Base-by-base conservation (phyloP, 2,329 filamentous ascomycete genomes). In the Fusarium sp. region DNA sequence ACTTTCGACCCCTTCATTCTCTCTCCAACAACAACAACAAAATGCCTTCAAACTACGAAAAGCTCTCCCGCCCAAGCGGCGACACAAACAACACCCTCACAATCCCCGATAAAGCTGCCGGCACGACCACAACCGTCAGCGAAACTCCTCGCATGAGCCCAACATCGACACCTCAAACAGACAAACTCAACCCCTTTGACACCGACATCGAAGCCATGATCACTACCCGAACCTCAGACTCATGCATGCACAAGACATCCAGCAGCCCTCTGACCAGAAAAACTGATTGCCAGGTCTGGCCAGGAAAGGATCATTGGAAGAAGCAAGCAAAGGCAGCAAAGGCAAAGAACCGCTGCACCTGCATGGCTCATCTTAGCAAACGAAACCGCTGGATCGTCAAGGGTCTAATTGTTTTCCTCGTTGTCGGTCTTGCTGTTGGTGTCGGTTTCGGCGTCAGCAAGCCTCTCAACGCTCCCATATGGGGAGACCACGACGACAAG, bases 381-480 rank as follows among this genome's bases (percentile, higher is more conserved):
- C 83, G 85, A 46, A 87, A 84, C 66, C 82, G 82, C 36, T 88
- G 88, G 77, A 76, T 89, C n/a, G 59, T 59, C 46, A 64, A 59
- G 32, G 61, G 61, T 14, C 67, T 83, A 42, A 83, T 88, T 46
- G 80, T 80, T 4, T 65, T 87, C 6, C 73, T 88, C 24, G 79
- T 88, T 20, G 73, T 88, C 7, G 85, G 85, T 48, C 74, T 84
- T 49, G 86, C 83, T 15, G 81, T 88, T 11, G 85, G 80, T 42
- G 77, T 89, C 21, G 87, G 87, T 21, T 81, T 89, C 44, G 87
- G 87, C 47, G 80, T 89, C 68, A 88, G 86, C 80, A 89, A 86
- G 75, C 83, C 86, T 4, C 79, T 89, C 2, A 83, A 84, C 14
- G 86, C 86, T n/a, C 81, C 82, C 17, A 86, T 89, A 67, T 89